phyloP scores from a whole-genome alignment of 768 basidiomycete species.

The Lyophyllum decastes region DNA sequence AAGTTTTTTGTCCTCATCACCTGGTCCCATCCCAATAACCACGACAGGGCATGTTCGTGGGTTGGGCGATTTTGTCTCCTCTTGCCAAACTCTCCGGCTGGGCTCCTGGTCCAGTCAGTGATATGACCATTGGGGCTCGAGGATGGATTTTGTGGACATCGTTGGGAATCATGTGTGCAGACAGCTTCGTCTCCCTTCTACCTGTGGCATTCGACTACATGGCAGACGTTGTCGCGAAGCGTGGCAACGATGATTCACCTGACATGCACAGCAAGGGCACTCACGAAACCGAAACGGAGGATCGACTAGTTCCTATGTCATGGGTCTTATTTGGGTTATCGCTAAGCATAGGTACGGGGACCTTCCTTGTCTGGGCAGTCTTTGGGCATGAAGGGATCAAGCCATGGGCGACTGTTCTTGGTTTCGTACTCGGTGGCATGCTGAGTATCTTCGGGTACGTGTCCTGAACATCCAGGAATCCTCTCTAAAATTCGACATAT shows the following conservation, averaged over 20 bases:
- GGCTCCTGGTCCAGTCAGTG: slow-evolving; percentile 92
- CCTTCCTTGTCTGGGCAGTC: slow-evolving; percentile 80
- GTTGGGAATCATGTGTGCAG: slow-evolving; percentile 93
- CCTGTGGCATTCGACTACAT: slow-evolving; percentile 67
- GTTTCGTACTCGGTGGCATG: slow-evolving; percentile 79
- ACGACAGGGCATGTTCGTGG: slow-evolving; percentile 90
- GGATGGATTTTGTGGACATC: slow-evolving; percentile 98
- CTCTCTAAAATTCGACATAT: neutral
- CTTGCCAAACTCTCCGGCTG: slow-evolving; percentile 80
- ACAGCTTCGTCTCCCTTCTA: slow-evolving; percentile 83
- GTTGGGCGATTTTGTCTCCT: slow-evolving; percentile 94
- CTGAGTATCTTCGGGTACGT: slow-evolving; percentile 86
- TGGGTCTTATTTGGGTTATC: slow-evolving; percentile 79
- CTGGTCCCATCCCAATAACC: slow-evolving; percentile 5
- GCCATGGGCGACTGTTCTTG: slow-evolving; percentile 91
- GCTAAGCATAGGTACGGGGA: slow-evolving; percentile 66
- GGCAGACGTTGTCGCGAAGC: slow-evolving; percentile 28
- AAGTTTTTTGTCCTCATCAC: slow-evolving; percentile 19
- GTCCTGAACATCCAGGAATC: neutral
- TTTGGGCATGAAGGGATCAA: slow-evolving; percentile 92
- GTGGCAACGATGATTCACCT: slow-evolving; percentile 23
- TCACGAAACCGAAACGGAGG: slow-evolving; percentile 73
- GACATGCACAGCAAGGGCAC: slow-evolving; percentile 36
- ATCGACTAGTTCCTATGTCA: slow-evolving; percentile 74
- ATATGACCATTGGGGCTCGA: slow-evolving; percentile 85